These are phyloP conservation scores for Cordyceps cicadae DNA, from an alignment of 2,329 filamentous ascomycete species.

Conservation along the genomic window DNA sequence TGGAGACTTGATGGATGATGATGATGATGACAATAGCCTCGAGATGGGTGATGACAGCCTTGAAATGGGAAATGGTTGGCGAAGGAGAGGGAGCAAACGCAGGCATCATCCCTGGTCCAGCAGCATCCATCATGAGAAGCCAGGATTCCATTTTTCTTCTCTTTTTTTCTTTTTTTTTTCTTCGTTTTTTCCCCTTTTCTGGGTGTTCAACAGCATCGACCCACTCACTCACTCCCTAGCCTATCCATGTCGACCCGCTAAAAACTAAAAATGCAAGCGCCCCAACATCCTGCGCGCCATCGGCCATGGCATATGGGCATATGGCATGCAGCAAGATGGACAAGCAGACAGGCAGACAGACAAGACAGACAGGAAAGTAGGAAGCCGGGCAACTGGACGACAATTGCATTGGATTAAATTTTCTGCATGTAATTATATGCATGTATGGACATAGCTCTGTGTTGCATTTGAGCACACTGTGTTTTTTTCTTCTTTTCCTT, in stretches of 20 bases:
- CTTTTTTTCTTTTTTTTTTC: not conserved
- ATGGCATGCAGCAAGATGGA: not conserved
- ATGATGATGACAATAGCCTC: not conserved
- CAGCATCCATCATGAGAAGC: no score
- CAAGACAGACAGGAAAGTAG: no score
- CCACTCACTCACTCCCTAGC: not conserved
- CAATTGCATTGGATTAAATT: no score
- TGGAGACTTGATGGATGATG: not conserved
- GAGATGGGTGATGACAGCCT: no score
- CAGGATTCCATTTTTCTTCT: not conserved
- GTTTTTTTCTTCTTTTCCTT: not conserved
- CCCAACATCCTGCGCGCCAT: constrained; percentile 8
- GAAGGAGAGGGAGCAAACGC: not conserved
- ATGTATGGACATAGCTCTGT: no score
- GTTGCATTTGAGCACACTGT: no score
- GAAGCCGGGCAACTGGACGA: no score
- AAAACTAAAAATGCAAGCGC: not conserved
- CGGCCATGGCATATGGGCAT: not conserved
- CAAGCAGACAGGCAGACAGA: not conserved
- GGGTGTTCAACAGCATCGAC: not conserved
- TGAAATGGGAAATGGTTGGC: not conserved
- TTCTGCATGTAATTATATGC: no score
- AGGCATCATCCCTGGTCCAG: no score
- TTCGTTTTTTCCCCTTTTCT: no score
- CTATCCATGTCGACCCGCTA: not conserved